Evolutionary conservation across 176 grass and related monocot species (phyloP).

Genomic region (Urochloa ruziziensis): DNA sequence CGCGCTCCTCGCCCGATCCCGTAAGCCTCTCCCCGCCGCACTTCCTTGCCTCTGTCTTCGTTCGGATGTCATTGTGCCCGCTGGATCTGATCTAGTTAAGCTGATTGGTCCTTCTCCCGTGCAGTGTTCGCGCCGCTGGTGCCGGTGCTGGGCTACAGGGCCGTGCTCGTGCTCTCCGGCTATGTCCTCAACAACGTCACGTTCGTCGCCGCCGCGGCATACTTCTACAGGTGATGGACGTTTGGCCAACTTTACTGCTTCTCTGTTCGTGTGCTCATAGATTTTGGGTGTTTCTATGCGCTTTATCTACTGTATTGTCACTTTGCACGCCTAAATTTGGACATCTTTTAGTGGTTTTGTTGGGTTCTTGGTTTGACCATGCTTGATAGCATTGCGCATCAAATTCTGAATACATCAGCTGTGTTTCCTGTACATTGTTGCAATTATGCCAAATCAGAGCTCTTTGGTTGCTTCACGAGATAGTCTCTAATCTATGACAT

Average conservation of each 20-base stretch:
- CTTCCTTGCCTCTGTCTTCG: neutral
- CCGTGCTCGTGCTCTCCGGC: constrained; percentile 63
- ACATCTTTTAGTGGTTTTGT: neutral
- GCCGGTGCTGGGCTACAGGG: constrained; percentile 64
- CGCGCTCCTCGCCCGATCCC: constrained; percentile 59
- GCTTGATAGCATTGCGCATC: neutral
- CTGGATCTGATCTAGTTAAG: constrained; percentile 39
- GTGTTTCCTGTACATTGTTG: neutral
- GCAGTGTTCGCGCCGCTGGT: constrained; percentile 71
- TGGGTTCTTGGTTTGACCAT: neutral
- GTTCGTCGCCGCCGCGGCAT: constrained; percentile 53
- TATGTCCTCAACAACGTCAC: constrained; percentile 65
- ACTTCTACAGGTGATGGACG: constrained; percentile 74
- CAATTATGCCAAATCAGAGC: neutral
- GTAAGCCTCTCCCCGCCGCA: constrained; percentile 41
- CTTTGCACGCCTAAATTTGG: neutral
- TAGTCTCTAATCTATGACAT: neutral
- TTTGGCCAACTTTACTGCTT: neutral
- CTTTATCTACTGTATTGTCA: neutral
- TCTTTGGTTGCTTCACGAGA: neutral
- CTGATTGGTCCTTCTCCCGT: neutral
- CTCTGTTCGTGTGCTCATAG: neutral
- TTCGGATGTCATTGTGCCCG: neutral
- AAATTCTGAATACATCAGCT: neutral
- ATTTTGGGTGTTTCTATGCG: neutral